Evolutionary conservation across 768 basidiomycete genomes (phyloP).

Genomic region (Amanita rubescens): DNA sequence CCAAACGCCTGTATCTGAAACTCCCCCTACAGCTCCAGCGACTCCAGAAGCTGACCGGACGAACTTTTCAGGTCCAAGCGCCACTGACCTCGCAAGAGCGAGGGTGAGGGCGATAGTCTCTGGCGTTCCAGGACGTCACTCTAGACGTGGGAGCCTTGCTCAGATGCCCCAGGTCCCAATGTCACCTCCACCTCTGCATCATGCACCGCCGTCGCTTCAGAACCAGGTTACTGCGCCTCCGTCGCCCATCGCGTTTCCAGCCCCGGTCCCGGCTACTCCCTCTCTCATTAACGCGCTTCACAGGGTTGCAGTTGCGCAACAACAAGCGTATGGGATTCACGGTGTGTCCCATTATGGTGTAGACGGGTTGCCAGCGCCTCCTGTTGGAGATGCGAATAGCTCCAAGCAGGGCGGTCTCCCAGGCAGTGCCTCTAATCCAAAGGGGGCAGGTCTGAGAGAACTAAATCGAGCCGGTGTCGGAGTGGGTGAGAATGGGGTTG

Average conservation of each 20-base stretch:
- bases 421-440: not conserved
- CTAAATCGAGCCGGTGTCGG: not conserved
- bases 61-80: not conserved
- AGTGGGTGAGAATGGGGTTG: slow-evolving; percentile 11
- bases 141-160: not conserved
- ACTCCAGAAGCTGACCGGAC: no score
- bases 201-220: not conserved
- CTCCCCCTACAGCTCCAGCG: not conserved
- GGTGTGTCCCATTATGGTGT: slow-evolving; percentile 11
- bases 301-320: slow-evolving; percentile 49
- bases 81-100: slow-evolving; percentile 8
- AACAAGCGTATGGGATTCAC: slow-evolving; percentile 32
- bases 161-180: slow-evolving; percentile 1
- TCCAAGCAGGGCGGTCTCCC: not conserved
- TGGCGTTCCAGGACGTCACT: not conserved
- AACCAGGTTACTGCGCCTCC: slow-evolving; percentile 18
- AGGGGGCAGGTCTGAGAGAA: not conserved
- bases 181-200: slow-evolving; percentile 14
- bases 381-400: slow-evolving; percentile 8
- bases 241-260: not conserved
- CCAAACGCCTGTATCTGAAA: not conserved
- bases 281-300: slow-evolving; percentile 60
- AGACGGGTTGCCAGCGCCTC: not conserved
- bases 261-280: slow-evolving; percentile 51
- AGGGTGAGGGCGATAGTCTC: slow-evolving; percentile 2